Percentiles rank a stretch among this genome's conserved stretches.
phyloP scores from a whole-genome alignment of 192 early-diverging fungal species.

The Linnemannia elongata region DNA sequence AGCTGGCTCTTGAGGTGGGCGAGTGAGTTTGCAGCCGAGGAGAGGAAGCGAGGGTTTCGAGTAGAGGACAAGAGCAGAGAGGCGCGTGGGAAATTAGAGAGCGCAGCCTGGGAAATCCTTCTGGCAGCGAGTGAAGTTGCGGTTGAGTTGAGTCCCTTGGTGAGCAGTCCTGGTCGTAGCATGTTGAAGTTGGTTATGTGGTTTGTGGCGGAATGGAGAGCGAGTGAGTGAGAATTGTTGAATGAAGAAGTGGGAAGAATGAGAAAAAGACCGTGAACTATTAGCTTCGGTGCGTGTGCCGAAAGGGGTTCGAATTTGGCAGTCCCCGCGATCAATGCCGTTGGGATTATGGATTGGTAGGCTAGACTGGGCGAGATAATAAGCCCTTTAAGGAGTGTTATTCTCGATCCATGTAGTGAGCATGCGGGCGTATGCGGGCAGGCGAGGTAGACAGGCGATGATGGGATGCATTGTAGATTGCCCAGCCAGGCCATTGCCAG shows the following conservation, averaged over 20 bases:
- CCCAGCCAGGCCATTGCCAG: background rate
- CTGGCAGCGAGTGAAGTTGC: background rate
- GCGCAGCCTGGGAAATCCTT: background rate
- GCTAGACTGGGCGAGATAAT: too few species aligned
- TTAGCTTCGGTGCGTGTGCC: background rate
- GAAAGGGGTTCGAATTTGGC: background rate
- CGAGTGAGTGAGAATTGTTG: background rate
- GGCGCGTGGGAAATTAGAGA: background rate
- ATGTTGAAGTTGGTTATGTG: background rate
- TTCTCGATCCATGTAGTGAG: too few species aligned
- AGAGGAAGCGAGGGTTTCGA: background rate
- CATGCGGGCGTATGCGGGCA: too few species aligned
- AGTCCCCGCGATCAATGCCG: background rate
- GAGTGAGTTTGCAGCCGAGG: background rate
- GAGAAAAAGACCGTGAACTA: background rate
- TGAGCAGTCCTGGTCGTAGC: background rate
- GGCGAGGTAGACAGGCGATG: background rate
- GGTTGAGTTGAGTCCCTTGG: background rate
- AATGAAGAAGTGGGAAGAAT: background rate
- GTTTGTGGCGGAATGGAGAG: too few species aligned
- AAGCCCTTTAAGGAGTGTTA: too few species aligned
- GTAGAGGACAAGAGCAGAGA: background rate
- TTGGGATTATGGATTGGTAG: too few species aligned
- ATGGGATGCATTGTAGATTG: too few species aligned
- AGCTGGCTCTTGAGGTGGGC: constrained; percentile 54